Evolutionary conservation across 331 rosid species (phyloP), one percentile per base, ranked within the genome.

Genomic region (Cydonia oblonga): DNA sequence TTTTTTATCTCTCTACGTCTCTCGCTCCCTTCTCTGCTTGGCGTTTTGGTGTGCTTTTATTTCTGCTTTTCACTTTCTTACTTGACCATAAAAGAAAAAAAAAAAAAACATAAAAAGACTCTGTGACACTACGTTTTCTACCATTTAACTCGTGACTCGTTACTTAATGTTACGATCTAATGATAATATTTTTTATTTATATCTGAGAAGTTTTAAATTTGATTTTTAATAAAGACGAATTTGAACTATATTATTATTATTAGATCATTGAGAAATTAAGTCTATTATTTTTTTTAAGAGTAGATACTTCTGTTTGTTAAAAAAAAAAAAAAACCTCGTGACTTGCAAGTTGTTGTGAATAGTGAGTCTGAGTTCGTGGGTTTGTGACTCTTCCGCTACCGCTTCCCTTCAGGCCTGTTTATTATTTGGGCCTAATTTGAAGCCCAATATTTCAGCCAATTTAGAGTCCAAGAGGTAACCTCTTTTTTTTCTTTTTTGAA

Each of bases 171-270:
- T 38, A 38, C 1, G 1, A 3, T 38, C 1, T 1, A 38, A 38
- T 38, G 14, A 10, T 2, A 9, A 2, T 3, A 0, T 2, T 38
- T 3, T 5, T 29, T 0, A 4, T 29, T 29, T 29, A 0, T 29
- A 29, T 4, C 1, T 29, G 6, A 29, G 1, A 29, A 29, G 0
- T 29, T 5, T 29, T 29, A 29, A 0, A 5, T 29, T 3, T 38
- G 0, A 40, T 0, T 40, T 0, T 40, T 0, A 0, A 1, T 40
- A 40, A 40, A 40, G 0, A 40, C 1, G 0, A 40, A 40, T 40
- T 11, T 40, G 0, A 40, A 1, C 0, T 0, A 40, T n/a, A n/a
- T n/a, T 11, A 40, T 11, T 40, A 40, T 40, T 40, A 0, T 11
- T 40, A 38, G 0, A 0, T 10, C 1, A 1, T 38, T 38, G 0